Base-by-base conservation (phyloP, 306 rosid genomes). In the Senna siamea region DNA sequence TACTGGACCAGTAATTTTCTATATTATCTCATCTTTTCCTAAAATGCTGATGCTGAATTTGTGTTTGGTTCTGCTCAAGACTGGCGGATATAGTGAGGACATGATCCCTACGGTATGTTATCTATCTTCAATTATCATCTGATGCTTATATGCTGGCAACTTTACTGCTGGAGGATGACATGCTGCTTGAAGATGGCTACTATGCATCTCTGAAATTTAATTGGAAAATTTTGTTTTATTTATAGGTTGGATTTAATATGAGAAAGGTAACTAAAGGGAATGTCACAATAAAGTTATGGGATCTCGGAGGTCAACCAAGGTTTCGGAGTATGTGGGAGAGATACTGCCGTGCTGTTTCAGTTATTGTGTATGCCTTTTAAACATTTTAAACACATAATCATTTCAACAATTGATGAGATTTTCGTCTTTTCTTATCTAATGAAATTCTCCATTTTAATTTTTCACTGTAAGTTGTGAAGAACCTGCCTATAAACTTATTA, bases 321-420 rank as follows among this genome's bases (percentile, higher is more conserved):
- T 90, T 88, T 76, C 86, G 89, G 55, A 88, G 88, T 26, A 86
- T 90, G 91, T 84, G 93, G 93, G 91, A 90, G 81, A 84, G 91
- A 90, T 88, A 90, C 72, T 90, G 89, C 69, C 93, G 86, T 26
- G 89, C 88, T 61, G 91, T 88, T 79, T 82, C 89, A 23, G 90
- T 80, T 11, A 84, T 88, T 51, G 91, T 88, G 91, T 88, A 84
- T 23, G 93, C 19, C 50, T 40, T 67, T 63, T 72, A 32, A 30
- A 10, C 37, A 60, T 48, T 56, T 51, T 79, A 19, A 69, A 50
- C 54, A 35, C 12, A 55, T n/a, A n/a, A 35, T 5, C 35, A 48
- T 73, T 59, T 71, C 71, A 59, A 51, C 54, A 30, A 15, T 40
- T 12, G 63, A 34, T 12, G 30, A 67, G 19, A 40, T 48, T 2